These are phyloP conservation scores for Verticillium albo-atrum DNA, from an alignment of 2,329 filamentous ascomycete species.

Conservation along the genomic window DNA sequence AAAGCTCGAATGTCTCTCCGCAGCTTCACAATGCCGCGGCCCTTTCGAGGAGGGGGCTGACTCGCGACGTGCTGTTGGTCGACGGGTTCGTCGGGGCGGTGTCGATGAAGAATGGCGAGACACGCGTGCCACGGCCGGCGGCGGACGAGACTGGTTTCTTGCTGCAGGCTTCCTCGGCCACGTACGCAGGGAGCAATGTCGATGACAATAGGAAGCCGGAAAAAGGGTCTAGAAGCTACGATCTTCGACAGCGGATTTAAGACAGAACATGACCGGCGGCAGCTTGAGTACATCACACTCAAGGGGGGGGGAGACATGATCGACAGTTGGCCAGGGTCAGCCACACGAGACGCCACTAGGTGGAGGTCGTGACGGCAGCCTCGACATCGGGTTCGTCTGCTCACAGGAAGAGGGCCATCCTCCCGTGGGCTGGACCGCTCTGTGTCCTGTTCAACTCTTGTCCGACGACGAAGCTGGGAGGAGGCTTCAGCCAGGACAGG, in stretches of 20 bases:
- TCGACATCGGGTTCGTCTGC: background rate
- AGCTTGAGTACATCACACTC: background rate
- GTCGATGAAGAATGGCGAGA: background rate
- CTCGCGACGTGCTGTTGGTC: no score
- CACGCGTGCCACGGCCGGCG: background rate
- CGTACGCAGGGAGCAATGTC: background rate
- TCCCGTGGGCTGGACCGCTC: background rate
- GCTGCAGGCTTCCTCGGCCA: background rate
- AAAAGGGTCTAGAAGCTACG: background rate
- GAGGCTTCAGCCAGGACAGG: background rate
- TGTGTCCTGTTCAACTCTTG: background rate
- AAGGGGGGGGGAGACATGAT: background rate
- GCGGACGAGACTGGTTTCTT: background rate
- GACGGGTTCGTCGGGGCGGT: no score
- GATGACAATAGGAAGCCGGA: background rate
- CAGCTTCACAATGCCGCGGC: no score
- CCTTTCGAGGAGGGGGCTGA: no score
- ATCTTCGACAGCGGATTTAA: background rate
- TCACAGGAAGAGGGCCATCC: background rate
- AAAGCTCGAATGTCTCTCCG: no score
- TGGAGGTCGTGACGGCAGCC: background rate
- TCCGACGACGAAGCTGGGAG: background rate
- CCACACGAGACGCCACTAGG: background rate
- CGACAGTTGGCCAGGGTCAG: background rate
- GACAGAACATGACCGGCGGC: no score